A percentile compares a stretch with the other conserved stretches of the same genome.
Evolutionary conservation across 2,329 filamentous ascomycete species (phyloP).

Genomic region (Penicillium sp.): DNA sequence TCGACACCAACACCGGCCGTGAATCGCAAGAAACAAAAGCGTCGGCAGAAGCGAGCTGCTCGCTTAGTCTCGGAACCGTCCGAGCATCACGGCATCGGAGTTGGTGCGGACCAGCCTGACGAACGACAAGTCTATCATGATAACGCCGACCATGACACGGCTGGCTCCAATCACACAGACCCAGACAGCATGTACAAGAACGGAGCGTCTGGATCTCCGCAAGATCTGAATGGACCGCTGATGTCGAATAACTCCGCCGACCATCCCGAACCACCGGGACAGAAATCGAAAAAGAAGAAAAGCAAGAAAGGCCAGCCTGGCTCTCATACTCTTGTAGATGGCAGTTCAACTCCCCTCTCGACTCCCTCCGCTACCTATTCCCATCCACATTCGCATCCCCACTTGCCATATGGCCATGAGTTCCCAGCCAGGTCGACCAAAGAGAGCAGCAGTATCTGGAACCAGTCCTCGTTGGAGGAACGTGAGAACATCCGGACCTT

Average conservation of each 20-base stretch:
- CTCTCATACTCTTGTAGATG: conserved; percentile 40
- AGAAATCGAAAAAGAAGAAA: conserved; percentile 47
- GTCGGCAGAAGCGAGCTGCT: conserved; percentile 79
- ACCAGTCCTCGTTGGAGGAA: conserved; percentile 90
- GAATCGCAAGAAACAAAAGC: conserved; percentile 95
- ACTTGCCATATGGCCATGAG: conserved; percentile 46
- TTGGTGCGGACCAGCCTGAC: conserved; percentile 32
- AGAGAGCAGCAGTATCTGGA: conserved; percentile 90
- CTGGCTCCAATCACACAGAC: conserved; percentile 46
- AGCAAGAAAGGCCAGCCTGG: conserved; percentile 39
- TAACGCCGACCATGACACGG: conserved; percentile 35
- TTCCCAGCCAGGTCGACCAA: conserved; percentile 57
- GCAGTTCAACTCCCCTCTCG: conserved; percentile 43
- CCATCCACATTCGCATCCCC: conserved; percentile 46
- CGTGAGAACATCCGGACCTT: conserved; percentile 97
- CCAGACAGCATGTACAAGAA: conserved; percentile 59
- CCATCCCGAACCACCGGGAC: conserved; percentile 27
- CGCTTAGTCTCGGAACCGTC: conserved; percentile 63
- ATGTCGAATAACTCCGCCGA: conserved; percentile 25
- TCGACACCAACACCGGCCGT: conserved; percentile 45
- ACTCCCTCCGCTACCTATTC: conserved; percentile 48
- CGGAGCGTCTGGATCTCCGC: conserved; percentile 44
- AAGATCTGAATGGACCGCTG: conserved; percentile 11
- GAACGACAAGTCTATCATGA: conserved; percentile 33
- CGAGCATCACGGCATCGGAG: conserved; percentile 30